phyloP scores from a whole-genome alignment of 345 rosid species.

The Pistacia vera region DNA sequence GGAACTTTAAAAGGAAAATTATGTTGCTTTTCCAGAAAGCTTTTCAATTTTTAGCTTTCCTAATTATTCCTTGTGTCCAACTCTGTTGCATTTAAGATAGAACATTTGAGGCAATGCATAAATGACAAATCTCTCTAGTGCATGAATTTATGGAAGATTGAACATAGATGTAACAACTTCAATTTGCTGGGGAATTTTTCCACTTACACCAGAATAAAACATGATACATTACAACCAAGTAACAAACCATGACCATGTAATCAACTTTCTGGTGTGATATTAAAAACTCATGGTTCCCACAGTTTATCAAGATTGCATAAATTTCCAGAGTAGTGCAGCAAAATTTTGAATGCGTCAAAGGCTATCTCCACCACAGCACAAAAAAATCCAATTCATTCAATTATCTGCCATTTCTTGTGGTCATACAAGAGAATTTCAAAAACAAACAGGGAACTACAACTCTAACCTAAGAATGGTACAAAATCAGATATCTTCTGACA shows the following conservation, averaged over 20 bases:
- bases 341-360: too few species aligned
- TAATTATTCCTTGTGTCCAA: too few species aligned
- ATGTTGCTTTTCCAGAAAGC: too few species aligned
- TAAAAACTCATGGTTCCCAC: neutral
- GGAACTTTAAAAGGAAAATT: too few species aligned
- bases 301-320: neutral
- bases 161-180: neutral
- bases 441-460: too few species aligned
- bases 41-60: neutral
- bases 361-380: too few species aligned
- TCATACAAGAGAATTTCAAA: neutral
- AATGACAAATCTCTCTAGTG: too few species aligned
- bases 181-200: neutral
- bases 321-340: neutral
- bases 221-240: neutral
- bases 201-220: neutral
- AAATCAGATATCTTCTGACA: too few species aligned
- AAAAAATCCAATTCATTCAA: neutral
- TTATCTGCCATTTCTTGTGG: neutral
- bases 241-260: neutral
- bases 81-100: too few species aligned
- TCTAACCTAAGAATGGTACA: too few species aligned
- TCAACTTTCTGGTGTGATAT: neutral
- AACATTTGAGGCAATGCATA: too few species aligned
- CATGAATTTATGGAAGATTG: too few species aligned